These are phyloP conservation scores for Claviceps africana DNA, from an alignment of 2,329 filamentous ascomycete species.

Conservation along the genomic window DNA sequence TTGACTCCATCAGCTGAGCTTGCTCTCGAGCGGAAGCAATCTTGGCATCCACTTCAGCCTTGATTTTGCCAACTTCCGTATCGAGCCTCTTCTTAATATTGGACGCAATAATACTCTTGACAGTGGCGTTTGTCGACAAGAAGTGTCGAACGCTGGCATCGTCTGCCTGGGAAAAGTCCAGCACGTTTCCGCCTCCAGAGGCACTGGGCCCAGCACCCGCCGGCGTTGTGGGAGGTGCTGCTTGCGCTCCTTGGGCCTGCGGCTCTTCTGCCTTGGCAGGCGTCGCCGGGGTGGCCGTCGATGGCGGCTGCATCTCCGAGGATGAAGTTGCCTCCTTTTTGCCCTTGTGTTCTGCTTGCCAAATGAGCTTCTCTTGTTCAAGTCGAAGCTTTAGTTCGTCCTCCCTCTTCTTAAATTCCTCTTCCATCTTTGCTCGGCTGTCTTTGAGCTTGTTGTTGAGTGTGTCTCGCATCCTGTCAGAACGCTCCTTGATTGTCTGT, in stretches of 20 bases:
- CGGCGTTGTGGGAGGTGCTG: constrained; percentile 8
- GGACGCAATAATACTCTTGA: constrained; percentile 42
- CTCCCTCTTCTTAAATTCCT: constrained; percentile 39
- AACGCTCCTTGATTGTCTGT: constrained; percentile 47
- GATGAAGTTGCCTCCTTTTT: constrained; percentile 9
- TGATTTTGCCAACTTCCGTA: constrained; percentile 46
- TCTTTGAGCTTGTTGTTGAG: constrained; percentile 60
- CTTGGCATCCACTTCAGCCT: constrained; percentile 41
- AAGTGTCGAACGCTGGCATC: constrained; percentile 45
- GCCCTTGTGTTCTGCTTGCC: constrained; percentile 37
- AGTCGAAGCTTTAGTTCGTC: constrained; percentile 40
- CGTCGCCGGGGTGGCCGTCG: constrained; percentile 21
- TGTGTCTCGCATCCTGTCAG: constrained; percentile 54
- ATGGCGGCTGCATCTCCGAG: constrained; percentile 11
- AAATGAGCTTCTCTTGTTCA: constrained; percentile 50
- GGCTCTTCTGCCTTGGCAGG: constrained; percentile 23
- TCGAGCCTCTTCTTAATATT: constrained; percentile 61
- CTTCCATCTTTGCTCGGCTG: constrained; percentile 38
- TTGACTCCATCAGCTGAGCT: constrained; percentile 58
- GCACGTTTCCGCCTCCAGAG: constrained; percentile 16
- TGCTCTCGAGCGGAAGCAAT: constrained; percentile 41
- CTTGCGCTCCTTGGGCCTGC: constrained; percentile 9
- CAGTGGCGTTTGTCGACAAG: constrained; percentile 39
- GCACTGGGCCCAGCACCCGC: constrained; percentile 20
- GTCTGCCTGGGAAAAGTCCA: constrained; percentile 34